phyloP scores from a whole-genome alignment of 305 asterid genomes.

The Rubia tinctorum region DNA sequence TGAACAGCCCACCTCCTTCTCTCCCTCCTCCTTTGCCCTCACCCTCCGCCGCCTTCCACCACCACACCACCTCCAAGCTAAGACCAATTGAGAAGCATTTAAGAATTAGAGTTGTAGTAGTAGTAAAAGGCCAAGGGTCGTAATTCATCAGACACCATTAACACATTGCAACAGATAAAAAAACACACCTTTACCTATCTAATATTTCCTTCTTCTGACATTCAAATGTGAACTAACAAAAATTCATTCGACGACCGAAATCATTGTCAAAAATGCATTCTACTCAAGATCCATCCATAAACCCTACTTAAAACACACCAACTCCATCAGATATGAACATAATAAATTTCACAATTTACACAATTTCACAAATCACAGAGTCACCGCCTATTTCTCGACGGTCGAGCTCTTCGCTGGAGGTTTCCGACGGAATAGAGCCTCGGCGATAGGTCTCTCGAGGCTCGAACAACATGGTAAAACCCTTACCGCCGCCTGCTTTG shows the following conservation, averaged over 20 bases:
- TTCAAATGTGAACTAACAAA: neutral
- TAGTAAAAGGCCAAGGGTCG: neutral
- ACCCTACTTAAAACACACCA: neutral
- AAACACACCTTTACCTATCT: neutral
- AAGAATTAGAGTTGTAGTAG: neutral
- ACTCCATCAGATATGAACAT: neutral
- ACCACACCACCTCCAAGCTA: no score
- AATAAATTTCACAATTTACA: neutral
- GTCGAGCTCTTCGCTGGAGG: no score
- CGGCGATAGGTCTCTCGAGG: no score
- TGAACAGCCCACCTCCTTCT: no score
- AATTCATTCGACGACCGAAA: neutral
- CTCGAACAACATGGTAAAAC: no score
- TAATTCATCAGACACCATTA: neutral
- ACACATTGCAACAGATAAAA: neutral
- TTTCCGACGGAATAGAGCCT: no score
- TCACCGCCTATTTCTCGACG: no score
- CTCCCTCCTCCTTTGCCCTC: no score
- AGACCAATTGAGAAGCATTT: neutral
- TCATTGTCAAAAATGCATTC: neutral
- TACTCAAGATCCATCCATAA: neutral
- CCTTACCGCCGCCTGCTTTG: no score
- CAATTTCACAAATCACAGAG: no score
- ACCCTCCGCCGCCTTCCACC: no score
- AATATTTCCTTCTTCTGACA: neutral